Base-by-base conservation (phyloP, 257 asterid genomes). In the Cynanchum wilfordii region DNA sequence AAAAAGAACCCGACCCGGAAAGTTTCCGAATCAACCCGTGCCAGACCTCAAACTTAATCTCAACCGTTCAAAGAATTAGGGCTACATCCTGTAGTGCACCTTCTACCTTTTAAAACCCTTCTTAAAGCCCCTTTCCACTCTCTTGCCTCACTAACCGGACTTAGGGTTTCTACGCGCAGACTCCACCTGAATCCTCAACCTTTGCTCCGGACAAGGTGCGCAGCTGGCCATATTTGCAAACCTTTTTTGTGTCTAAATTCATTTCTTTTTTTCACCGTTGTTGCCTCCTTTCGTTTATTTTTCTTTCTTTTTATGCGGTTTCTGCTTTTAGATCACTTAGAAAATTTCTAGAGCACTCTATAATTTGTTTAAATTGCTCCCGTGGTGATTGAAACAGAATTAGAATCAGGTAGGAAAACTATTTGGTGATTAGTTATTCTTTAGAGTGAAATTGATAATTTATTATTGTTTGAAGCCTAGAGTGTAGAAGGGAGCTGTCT, bases 41-140 rank as follows among this genome's bases (percentile, higher is more conserved):
- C 10, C 10, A 33, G 49, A 33, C 4, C 69, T 19, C 27, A 64
- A 36, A 36, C 30, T 60, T 65, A 62, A 63, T 64, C 77, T 49
- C 51, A 51, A 24, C 77, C 70, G 77, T 63, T 50, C 49, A 72
- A 47, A 11, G 49, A 74, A 55, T 15, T 75, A 75, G 79, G 79
- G 79, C 69, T 75, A 25, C 73, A 75, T 54, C 20, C 5, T 19
- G 25, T 19, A 16, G 68, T 64, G 11, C 11, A 7, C 27, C 65
- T 8, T 22, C 20, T 27, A 25, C 30, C 68, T 67, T 68, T 68
- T 38, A 38, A 75, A 75, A 75, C 73, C 68, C 57, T 44, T 7
- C 47, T 50, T 6, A 75, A n/a, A n/a, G 45, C 64, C 27, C 65
- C 38, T 1, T 0, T 7, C 7, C 45, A 25, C 20, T n/a, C 42